Evolutionary conservation across 2,329 filamentous ascomycete genomes (phyloP).

Genomic region (Ceratocystis huliohia): DNA sequence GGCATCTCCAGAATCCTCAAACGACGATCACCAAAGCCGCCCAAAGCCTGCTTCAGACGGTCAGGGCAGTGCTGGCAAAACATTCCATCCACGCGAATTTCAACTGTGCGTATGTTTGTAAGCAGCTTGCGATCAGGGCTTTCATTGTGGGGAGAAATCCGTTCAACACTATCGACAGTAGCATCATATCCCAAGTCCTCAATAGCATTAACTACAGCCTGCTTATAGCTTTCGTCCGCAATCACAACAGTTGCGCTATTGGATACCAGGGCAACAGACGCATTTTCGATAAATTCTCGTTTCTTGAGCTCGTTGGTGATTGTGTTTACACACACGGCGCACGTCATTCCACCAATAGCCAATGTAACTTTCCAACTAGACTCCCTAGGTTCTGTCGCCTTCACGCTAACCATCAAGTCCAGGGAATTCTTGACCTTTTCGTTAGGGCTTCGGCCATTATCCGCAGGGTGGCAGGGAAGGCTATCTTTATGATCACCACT

Average conservation of each 20-base stretch:
- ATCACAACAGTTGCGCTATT: conserved; percentile 54
- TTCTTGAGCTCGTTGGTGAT: conserved; percentile 49
- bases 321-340: conserved; percentile 52
- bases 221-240: conserved; percentile 26
- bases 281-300: conserved; percentile 36
- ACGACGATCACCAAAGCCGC: conserved; percentile 35
- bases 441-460: neutral
- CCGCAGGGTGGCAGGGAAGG: neutral
- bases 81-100: conserved; percentile 57
- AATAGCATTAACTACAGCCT: conserved; percentile 36
- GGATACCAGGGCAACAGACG: conserved; percentile 51
- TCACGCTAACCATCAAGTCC: conserved; percentile 16
- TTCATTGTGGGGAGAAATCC: conserved; percentile 29
- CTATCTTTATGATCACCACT: conserved; percentile 11
- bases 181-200: conserved; percentile 56
- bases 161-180: conserved; percentile 39
- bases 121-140: conserved; percentile 25
- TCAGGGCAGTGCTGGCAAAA: conserved; percentile 61
- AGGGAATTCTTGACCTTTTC: neutral
- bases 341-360: conserved; percentile 63
- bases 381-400: conserved; percentile 8
- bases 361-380: conserved; percentile 38
- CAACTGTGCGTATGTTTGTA: conserved; percentile 40
- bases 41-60: conserved; percentile 42
- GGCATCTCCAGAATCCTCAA: conserved; percentile 43